Base-by-base conservation (phyloP, 208 protist species). In the Tetramitus jugosus region DNA sequence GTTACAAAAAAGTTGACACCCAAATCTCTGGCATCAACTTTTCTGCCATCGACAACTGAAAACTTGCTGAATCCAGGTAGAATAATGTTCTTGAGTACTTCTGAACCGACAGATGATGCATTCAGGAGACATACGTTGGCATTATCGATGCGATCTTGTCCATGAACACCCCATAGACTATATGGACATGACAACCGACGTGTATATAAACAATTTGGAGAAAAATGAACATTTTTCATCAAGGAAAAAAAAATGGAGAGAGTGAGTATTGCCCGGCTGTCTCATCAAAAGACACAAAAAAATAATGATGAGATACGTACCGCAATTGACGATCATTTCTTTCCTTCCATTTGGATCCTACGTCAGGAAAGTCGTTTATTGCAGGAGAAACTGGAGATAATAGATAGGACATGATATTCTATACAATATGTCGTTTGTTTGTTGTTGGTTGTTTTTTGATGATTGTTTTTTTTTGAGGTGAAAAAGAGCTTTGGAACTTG, bases 71-170 rank as follows among this genome's bases (percentile, higher is more conserved):
- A 76, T 7, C 69, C 69, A 23, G 69, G 69, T 26, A 76, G 33
- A 26, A 76, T 46, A 76, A 76, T 53, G 43, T 76, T 76, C 33
- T 76, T 76, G 2, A 76, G 14, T 10, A 61, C 46, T 60, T 76
- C 69, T 2, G 33, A 37, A 29, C 45, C 69, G 31, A 60, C 46
- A 33, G 69, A n/a, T 20, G 45, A 45, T 8, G 69, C 42, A 60
- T 60, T 60, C 35, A 76, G 60, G 26, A 76, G 17, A 31, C 43
- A 56, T 26, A 76, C 46, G 39, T 76, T 37, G 3, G 46, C 46
- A 31, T 10, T 26, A 42, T 60, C 35, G 31, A 76, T 76, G 26
- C 45, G 1, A 23, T 3, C 46, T 60, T 76, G 69, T 26, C 69
- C 69, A 33, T 60, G 69, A 29, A 76, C 33, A 17, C 69, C 69